Evolutionary conservation across 1,139 yeast species (phyloP).

Genomic region (Geotrichum cucujoidarum): DNA sequence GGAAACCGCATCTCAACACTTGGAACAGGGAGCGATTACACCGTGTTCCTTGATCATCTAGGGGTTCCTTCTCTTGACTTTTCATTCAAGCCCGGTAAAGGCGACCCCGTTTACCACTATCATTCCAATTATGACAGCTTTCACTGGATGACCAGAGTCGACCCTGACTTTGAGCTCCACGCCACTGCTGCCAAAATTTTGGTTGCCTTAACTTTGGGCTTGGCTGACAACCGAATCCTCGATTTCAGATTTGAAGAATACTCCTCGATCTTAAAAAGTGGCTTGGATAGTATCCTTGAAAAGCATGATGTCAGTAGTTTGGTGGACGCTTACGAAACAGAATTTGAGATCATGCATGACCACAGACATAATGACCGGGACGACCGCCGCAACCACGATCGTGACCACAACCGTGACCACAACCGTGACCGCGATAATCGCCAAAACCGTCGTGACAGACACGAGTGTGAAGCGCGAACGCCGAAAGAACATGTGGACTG

Average conservation of each 20-base stretch:
- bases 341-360: too few relatives aligned
- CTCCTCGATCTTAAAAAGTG: conserved; percentile 32
- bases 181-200: conserved; percentile 48
- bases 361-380: not conserved
- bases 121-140: conserved; percentile 65
- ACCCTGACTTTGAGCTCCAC: conserved; percentile 54
- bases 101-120: conserved; percentile 57
- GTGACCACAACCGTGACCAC: not conserved
- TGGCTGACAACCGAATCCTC: conserved; percentile 45
- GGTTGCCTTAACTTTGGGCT: conserved; percentile 45
- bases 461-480: not conserved
- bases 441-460: not conserved
- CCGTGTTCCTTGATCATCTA: conserved; percentile 60
- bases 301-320: not conserved
- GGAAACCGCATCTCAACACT: conserved; percentile 39
- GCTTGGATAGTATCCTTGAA: conserved; percentile 30
- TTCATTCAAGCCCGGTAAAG: conserved; percentile 44
- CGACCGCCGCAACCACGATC: not conserved
- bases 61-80: conserved; percentile 61
- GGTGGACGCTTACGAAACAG: not conserved
- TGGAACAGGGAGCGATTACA: conserved; percentile 66
- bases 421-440: not conserved
- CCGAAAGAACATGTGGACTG: conserved; percentile 26
- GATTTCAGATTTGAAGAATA: conserved; percentile 45
- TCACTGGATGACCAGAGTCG: conserved; percentile 58